These are phyloP conservation scores for Monosporozyma siamensis DNA, from an alignment of 805 yeast genomes.

Conservation along the genomic window DNA sequence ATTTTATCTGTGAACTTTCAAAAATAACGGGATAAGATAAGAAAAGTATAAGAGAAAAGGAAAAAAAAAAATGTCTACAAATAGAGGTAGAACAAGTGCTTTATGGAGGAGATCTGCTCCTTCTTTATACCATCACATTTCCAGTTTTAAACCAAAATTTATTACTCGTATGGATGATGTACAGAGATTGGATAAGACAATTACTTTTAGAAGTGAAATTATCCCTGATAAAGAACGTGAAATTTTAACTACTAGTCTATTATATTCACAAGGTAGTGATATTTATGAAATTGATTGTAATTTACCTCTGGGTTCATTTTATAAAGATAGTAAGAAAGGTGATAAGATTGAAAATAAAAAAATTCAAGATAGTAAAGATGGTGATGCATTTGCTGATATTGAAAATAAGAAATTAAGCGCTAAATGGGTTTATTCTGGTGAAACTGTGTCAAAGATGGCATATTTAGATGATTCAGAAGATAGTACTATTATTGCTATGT, in stretches of 20 bases:
- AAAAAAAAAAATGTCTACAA: conserved; percentile 38
- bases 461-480: conserved; percentile 30
- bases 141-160: conserved; percentile 32
- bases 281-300: conserved; percentile 22
- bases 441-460: conserved; percentile 22
- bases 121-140: conserved; percentile 44
- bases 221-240: conserved; percentile 23
- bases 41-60: conserved; percentile 58
- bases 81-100: not conserved
- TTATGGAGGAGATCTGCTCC: conserved; percentile 81
- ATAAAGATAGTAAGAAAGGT: not conserved
- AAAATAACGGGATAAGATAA: conserved; percentile 48
- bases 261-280: conserved; percentile 24
- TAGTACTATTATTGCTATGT: conserved; percentile 28
- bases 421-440: conserved; percentile 28
- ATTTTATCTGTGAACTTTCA: too few relatives aligned
- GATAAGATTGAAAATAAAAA: conserved; percentile 3
- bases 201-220: conserved; percentile 19
- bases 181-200: conserved; percentile 14
- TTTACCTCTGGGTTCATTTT: conserved; percentile 23
- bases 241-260: conserved; percentile 16
- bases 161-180: conserved; percentile 27
- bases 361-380: conserved; percentile 23
- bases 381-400: conserved; percentile 40
- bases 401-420: conserved; percentile 6